Conservation (phyloP, 2,329 filamentous ascomycete species). For the Tetracladium maxilliforme region DNA sequence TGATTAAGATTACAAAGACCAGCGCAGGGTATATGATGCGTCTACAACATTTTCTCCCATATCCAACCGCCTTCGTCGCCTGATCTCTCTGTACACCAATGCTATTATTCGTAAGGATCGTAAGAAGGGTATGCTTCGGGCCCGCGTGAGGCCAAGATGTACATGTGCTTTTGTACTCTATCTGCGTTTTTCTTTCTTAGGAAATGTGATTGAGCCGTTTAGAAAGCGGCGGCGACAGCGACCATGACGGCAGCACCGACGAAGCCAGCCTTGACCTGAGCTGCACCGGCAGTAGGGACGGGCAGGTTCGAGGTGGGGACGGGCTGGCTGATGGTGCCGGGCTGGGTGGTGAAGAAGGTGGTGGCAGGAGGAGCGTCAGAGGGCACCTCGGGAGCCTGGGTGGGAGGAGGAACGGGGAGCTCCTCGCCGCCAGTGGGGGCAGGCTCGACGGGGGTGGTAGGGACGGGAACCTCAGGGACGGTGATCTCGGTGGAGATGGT, state of each 20-base stretch:
- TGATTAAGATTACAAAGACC: too few relatives aligned
- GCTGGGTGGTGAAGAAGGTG: constrained; percentile 11
- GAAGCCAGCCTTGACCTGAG: constrained; percentile 10
- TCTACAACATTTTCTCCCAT: too few relatives aligned
- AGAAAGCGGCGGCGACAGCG: constrained; percentile 7
- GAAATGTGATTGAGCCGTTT: too few relatives aligned
- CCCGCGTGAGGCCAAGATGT: too few relatives aligned
- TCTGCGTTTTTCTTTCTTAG: too few relatives aligned
- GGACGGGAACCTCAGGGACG: constrained; percentile 36
- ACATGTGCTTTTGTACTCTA: too few relatives aligned
- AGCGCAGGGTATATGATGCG: too few relatives aligned
- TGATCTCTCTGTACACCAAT: too few relatives aligned
- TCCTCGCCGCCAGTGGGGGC: constrained; percentile 7
- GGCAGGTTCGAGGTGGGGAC: constrained; percentile 19
- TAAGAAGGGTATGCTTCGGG: too few relatives aligned
- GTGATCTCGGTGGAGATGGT: constrained; percentile 29
- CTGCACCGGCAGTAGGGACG: constrained; percentile 13
- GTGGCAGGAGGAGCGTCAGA: constrained; percentile 8
- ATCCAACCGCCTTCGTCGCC: too few relatives aligned
- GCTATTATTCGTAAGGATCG: too few relatives aligned
- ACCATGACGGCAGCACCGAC: constrained; percentile 10
- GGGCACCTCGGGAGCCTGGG: constrained; percentile 3
- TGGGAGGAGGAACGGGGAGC: constrained; percentile 3
- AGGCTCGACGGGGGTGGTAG: constrained; percentile 6
- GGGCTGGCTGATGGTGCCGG: constrained; percentile 10